phyloP scores from a whole-genome alignment of 345 rosid species.

The Populus davidiana region DNA sequence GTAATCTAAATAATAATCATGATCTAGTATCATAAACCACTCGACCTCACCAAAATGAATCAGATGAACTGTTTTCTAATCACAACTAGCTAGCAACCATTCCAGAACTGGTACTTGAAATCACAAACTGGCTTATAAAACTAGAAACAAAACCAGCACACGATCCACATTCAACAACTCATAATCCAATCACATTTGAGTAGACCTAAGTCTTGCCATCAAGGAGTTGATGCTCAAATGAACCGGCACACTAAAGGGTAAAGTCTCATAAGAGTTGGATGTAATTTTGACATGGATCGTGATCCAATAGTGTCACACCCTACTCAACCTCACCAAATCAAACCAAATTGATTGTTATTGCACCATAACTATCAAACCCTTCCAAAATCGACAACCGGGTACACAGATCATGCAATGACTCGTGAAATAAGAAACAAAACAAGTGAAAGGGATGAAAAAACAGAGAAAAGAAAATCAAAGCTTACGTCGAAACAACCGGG shows the following conservation, averaged over 20 bases:
- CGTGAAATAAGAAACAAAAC: neutral
- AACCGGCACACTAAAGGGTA: neutral
- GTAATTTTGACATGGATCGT: neutral
- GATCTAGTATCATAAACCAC: neutral
- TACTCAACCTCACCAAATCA: neutral
- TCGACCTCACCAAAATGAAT: neutral
- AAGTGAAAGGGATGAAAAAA: neutral
- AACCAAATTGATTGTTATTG: neutral
- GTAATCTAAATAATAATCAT: neutral
- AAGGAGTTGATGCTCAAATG: neutral
- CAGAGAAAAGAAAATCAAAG: no score
- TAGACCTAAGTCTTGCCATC: neutral
- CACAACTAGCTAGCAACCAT: neutral
- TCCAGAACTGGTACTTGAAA: neutral
- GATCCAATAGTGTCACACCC: neutral
- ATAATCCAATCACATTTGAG: neutral
- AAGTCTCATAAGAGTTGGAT: neutral
- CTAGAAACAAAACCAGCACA: no score
- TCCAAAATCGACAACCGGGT: neutral
- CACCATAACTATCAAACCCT: neutral
- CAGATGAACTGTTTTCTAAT: neutral
- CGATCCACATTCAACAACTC: neutral
- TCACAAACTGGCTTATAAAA: neutral
- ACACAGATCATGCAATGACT: neutral
- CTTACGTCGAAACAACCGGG: slow-evolving; percentile 49